Evolutionary conservation across 2,329 filamentous ascomycete genomes (phyloP), one percentile per base, ranked within the genome.

Genomic region (Colletotrichum phormii): DNA sequence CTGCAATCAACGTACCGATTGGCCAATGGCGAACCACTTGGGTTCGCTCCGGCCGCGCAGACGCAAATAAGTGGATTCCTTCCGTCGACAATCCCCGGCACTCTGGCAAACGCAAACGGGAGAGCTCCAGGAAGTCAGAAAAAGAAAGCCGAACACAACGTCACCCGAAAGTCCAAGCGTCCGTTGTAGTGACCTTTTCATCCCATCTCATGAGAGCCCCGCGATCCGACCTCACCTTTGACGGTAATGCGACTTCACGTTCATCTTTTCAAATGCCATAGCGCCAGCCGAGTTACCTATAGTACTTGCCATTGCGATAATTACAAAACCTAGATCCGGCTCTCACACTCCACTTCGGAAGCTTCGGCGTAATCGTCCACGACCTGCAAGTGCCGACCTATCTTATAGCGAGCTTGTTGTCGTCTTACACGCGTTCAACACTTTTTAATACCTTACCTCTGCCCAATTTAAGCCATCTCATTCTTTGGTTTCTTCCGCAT

Each of bases 131-230:
- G 13, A 49, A 65, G 13, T 24, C 4, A 58, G 5, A 18, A 18
- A n/a, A 18, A 62, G n/a, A 70, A 57, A 22, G 37, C 42, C 13
- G 13, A 49, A 58, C 58, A 42, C 54, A 70, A 72, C 54, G 65
- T 72, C 70, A 60, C 55, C 55, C 63, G 12, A 37, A n/a, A 67
- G 64, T 35, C 54, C 26, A 26, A 69, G 65, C 59, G 54, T 9
- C n/a, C 12, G 46, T 12, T 15, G 31, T 22, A 18, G 26, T 22
- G 22, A 60, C 15, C 49, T n/a, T 31, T 60, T 61, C 55, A 35
- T 72, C 66, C 60, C 66, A 60, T 64, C 49, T 63, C n/a, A 1
- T n/a, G 5, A 46, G 31, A 37, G 24, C 33, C 68, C 29, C 37
- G 37, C 29, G 64, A 57, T 49, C 69, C 29, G 37, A 63, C 53